Percentiles rank a stretch among this genome's conserved stretches.
Evolutionary conservation across 2,329 filamentous ascomycete species (phyloP).

Genomic region (Penicillium janthinellum): DNA sequence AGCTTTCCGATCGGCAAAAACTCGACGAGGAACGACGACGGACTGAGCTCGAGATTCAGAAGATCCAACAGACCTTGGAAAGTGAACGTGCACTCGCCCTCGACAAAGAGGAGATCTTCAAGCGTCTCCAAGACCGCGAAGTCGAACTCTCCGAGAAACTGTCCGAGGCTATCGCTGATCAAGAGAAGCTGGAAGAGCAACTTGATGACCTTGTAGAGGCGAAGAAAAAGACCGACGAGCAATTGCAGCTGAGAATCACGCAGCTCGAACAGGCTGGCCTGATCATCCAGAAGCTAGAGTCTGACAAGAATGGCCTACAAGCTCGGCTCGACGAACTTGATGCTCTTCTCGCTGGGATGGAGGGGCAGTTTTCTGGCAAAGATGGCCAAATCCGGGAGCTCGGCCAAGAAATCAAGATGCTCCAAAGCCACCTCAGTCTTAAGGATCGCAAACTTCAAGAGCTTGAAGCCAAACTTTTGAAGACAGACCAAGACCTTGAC

Average conservation of each 20-base stretch:
- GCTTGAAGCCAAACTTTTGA: constrained; percentile 78
- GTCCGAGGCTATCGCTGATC: constrained; percentile 86
- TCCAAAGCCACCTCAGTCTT: constrained; percentile 83
- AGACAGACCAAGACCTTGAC: constrained; percentile 85
- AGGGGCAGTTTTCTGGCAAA: constrained; percentile 69
- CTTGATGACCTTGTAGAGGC: constrained; percentile 84
- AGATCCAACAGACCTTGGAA: constrained; percentile 90
- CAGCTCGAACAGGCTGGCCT: constrained; percentile 90
- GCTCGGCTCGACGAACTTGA: constrained; percentile 71
- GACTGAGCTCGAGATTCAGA: constrained; percentile 81
- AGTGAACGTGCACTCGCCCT: constrained; percentile 93
- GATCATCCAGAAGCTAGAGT: constrained; percentile 82
- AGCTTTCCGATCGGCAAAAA: constrained; percentile 71
- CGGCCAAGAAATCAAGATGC: constrained; percentile 82
- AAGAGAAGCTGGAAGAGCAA: constrained; percentile 91
- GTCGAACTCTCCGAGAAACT: constrained; percentile 91
- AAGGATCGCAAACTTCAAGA: constrained; percentile 91
- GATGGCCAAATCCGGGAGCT: constrained; percentile 75
- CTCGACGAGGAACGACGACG: constrained; percentile 90
- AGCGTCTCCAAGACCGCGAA: constrained; percentile 89
- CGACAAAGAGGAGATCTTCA: constrained; percentile 99
- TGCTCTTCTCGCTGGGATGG: constrained; percentile 68
- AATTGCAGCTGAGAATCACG: constrained; percentile 73
- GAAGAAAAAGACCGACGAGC: constrained; percentile 84
- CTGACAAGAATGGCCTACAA: constrained; percentile 77